These are phyloP conservation scores for Neurospora pannonica DNA, from an alignment of 495 filamentous ascomycete genomes.

Conservation along the genomic window DNA sequence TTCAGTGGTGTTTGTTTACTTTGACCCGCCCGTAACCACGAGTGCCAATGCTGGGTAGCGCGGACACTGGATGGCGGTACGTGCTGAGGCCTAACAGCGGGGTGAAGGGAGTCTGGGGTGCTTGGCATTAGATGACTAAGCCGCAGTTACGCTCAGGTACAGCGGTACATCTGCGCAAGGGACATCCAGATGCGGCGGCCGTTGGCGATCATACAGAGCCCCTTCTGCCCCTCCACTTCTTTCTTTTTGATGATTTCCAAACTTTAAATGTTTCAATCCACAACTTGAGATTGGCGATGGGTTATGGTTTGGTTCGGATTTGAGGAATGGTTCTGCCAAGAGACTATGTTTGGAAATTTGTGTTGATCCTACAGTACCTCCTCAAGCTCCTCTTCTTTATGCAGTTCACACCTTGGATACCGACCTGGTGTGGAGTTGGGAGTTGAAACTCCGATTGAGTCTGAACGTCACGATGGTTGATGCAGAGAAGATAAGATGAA, in stretches of 20 bases:
- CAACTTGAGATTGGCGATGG: background rate
- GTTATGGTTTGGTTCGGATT: background rate
- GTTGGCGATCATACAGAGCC: background rate
- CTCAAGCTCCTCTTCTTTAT: no score
- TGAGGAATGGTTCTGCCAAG: background rate
- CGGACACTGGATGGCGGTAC: background rate
- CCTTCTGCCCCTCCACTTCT: background rate
- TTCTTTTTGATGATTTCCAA: background rate
- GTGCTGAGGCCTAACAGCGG: background rate
- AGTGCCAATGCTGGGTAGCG: background rate
- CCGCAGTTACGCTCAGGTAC: background rate
- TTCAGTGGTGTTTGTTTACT: conserved; percentile 19
- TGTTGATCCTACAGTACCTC: background rate
- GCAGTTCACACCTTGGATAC: no score
- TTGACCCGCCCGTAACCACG: conserved; percentile 1
- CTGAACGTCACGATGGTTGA: background rate
- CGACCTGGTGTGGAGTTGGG: background rate
- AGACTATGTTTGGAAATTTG: background rate
- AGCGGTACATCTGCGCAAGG: background rate
- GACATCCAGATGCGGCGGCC: background rate
- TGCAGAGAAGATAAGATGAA: background rate
- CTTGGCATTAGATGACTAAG: background rate
- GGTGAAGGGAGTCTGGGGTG: background rate
- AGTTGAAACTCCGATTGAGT: background rate
- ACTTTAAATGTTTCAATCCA: background rate